Conservation (phyloP, 179 eudicot genomes). For the Silene noctiflora region DNA sequence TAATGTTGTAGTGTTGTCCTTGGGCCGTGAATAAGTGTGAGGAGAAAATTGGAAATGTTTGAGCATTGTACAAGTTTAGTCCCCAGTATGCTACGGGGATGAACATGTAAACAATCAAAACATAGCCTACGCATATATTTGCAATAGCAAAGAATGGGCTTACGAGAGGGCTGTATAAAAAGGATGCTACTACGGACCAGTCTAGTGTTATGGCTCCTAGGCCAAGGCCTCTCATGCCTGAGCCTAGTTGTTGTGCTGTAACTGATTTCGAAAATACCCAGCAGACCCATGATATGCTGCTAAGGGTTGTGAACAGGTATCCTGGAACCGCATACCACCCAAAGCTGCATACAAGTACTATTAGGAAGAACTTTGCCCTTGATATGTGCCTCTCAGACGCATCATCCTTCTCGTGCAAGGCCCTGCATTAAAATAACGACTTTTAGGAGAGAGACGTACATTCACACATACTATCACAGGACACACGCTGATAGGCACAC, state of each 20-base stretch:
- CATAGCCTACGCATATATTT: conserved; percentile 60
- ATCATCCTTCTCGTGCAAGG: conserved; percentile 72
- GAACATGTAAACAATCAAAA: conserved; percentile 52
- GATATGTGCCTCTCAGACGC: conserved; percentile 40
- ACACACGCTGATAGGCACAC: not conserved
- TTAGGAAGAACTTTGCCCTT: conserved; percentile 73
- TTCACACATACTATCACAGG: not conserved
- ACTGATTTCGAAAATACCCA: conserved; percentile 73
- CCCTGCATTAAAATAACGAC: conserved; percentile 38
- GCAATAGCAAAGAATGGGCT: conserved; percentile 82
- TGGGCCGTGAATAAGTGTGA: conserved; percentile 62
- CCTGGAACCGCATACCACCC: conserved; percentile 72
- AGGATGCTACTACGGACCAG: conserved; percentile 74
- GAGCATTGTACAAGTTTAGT: conserved; percentile 54
- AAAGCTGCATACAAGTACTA: conserved; percentile 68
- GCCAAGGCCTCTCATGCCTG: conserved; percentile 84
- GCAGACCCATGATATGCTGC: conserved; percentile 80
- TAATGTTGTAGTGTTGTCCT: conserved; percentile 61
- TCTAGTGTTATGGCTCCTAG: conserved; percentile 70
- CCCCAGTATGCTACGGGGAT: conserved; percentile 87
- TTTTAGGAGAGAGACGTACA: not conserved
- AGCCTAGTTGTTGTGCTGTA: conserved; percentile 83
- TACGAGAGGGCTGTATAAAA: conserved; percentile 70
- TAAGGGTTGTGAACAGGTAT: conserved; percentile 65
- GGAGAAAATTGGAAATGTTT: conserved; percentile 71